Evolutionary conservation across 2,329 filamentous ascomycete species (phyloP).

Genomic region (Calonectria crousiana): DNA sequence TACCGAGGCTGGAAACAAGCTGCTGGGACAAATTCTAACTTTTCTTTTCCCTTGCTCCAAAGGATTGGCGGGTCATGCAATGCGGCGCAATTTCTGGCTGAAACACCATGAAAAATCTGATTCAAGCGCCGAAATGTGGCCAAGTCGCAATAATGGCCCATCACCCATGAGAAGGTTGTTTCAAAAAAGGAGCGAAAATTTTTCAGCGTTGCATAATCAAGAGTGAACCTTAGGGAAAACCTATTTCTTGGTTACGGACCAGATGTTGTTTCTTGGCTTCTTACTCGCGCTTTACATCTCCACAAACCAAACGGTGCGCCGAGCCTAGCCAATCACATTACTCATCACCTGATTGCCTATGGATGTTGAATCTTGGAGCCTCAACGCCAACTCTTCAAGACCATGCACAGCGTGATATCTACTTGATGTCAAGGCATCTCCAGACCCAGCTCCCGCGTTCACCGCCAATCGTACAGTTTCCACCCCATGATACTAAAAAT

Average conservation of each 20-base stretch:
- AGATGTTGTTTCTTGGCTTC: background rate
- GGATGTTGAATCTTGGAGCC: conserved; percentile 38
- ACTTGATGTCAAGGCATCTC: background rate
- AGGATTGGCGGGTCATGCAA: background rate
- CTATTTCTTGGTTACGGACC: background rate
- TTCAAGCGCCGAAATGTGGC: conserved; percentile 2
- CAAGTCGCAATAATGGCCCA: background rate
- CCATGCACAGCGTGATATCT: background rate
- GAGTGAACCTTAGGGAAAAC: background rate
- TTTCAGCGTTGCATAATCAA: background rate
- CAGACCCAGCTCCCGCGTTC: background rate
- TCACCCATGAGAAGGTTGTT: background rate
- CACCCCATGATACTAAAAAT: conserved; percentile 29
- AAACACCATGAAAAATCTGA: conserved; percentile 6
- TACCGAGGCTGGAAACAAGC: conserved; percentile 24
- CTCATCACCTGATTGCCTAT: conserved; percentile 1
- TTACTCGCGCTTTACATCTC: background rate
- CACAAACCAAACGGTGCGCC: background rate
- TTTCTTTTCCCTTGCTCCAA: conserved; percentile 2
- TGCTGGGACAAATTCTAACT: conserved; percentile 8
- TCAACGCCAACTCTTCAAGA: conserved; percentile 39
- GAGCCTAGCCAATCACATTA: conserved; percentile 33
- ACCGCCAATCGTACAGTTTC: background rate
- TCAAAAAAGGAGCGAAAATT: background rate
- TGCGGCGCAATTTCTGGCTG: conserved; percentile 3